Conservation (phyloP, 2,329 filamentous ascomycete genomes). For the Colletotrichum karsti region DNA sequence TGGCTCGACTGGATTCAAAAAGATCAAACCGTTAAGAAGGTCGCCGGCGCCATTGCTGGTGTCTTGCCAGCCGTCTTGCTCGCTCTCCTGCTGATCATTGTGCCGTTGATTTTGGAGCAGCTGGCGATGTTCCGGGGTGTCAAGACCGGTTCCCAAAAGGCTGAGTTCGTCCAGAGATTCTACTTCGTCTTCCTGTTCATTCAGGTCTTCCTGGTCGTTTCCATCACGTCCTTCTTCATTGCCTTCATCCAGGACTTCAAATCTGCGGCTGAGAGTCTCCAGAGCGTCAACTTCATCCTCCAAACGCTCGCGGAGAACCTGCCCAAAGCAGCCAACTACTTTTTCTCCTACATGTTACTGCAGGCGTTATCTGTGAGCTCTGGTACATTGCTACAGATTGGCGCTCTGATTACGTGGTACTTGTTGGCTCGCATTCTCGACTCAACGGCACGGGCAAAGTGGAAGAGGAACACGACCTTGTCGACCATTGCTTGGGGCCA, state of each 20-base stretch:
- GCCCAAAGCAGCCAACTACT: conserved; percentile 91
- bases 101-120: conserved; percentile 81
- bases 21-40: conserved; percentile 66
- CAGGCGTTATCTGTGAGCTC: conserved; percentile 93
- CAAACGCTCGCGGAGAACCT: conserved; percentile 79
- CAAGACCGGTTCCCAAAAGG: conserved; percentile 81
- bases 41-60: conserved; percentile 77
- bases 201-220: conserved; percentile 93
- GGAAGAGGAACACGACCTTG: conserved; percentile 82
- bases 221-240: conserved; percentile 77
- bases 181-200: conserved; percentile 96
- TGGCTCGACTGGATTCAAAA: conserved; percentile 78
- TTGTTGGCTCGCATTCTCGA: conserved; percentile 83
- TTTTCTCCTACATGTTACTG: conserved; percentile 98
- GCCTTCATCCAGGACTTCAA: conserved; percentile 72
- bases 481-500: conserved; percentile 86
- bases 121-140: conserved; percentile 79
- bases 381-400: conserved; percentile 85
- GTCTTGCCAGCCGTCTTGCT: conserved; percentile 83
- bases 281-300: conserved; percentile 73
- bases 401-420: conserved; percentile 83
- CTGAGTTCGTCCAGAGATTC: conserved; percentile 87
- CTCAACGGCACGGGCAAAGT: conserved; percentile 84
- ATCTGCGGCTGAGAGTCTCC: conserved; percentile 51
- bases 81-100: conserved; percentile 78